Conservation (phyloP, 352 stramenopile genomes). For the Pythium rhizo-oryzae region DNA sequence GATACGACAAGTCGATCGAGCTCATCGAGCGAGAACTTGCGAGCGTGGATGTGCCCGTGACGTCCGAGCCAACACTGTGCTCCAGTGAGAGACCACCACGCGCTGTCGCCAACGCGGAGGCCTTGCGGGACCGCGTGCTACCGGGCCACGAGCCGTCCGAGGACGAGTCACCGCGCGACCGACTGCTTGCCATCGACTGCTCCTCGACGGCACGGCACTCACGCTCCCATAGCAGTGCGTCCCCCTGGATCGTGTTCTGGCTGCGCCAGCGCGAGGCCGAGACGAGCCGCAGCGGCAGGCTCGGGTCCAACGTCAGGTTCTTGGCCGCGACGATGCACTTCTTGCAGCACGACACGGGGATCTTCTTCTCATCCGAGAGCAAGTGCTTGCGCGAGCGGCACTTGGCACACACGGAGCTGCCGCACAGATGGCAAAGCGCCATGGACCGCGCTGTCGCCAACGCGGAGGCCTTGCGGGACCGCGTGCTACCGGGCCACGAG, state of each 20-base stretch:
- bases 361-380: constrained; percentile 24
- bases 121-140: neutral
- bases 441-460: constrained; percentile 14
- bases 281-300: constrained; percentile 17
- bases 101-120: neutral
- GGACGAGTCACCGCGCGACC: neutral
- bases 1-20: constrained; percentile 13
- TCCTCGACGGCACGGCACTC: constrained; percentile 10
- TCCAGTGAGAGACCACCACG: too few species aligned
- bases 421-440: constrained; percentile 17
- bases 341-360: constrained; percentile 28
- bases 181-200: constrained; percentile 1
- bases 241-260: constrained; percentile 11
- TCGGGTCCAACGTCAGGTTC: constrained; percentile 9
- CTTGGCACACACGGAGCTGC: constrained; percentile 24
- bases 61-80: constrained; percentile 15
- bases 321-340: constrained; percentile 28
- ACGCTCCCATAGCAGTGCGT: constrained; percentile 10
- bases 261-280: constrained; percentile 13
- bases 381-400: constrained; percentile 26
- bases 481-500: neutral
- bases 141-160: constrained; percentile 4
- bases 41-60: neutral
- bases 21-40: constrained; percentile 4
- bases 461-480: neutral